These are phyloP conservation scores for Salix brachista DNA, from an alignment of 345 rosid species.

Conservation along the genomic window DNA sequence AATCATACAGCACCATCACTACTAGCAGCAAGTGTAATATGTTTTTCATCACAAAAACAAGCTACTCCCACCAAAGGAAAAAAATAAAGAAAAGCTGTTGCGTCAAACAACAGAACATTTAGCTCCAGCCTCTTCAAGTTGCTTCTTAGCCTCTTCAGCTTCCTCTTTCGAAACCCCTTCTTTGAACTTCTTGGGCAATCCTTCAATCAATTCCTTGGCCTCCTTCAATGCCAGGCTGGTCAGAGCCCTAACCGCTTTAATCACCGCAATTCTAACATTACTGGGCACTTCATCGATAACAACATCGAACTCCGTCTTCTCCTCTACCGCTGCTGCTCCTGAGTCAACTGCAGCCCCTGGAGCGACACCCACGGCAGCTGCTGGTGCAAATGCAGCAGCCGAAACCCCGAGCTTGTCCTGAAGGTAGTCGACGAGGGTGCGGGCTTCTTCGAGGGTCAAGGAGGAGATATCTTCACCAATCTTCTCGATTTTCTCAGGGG, in stretches of 20 bases:
- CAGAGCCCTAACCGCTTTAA: slow-evolving; percentile 70
- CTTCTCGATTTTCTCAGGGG: slow-evolving; percentile 69
- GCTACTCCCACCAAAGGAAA: no score
- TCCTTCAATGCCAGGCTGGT: slow-evolving; percentile 84
- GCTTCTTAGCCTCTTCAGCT: slow-evolving; percentile 84
- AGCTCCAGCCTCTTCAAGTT: slow-evolving; percentile 86
- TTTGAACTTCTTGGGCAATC: slow-evolving; percentile 83
- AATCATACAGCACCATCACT: background rate
- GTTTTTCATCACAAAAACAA: no score
- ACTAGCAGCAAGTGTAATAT: background rate
- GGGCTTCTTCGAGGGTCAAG: slow-evolving; percentile 74
- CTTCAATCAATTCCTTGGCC: slow-evolving; percentile 81
- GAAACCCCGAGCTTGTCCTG: slow-evolving; percentile 84
- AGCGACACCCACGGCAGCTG: slow-evolving; percentile 38
- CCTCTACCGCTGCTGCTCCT: slow-evolving; percentile 43
- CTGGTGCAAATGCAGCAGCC: slow-evolving; percentile 66
- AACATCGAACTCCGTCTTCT: slow-evolving; percentile 82
- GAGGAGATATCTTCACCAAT: slow-evolving; percentile 59
- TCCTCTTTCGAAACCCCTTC: slow-evolving; percentile 73
- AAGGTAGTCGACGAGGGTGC: slow-evolving; percentile 67
- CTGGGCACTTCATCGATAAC: slow-evolving; percentile 73
- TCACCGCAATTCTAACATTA: slow-evolving; percentile 67
- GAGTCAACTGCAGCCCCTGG: slow-evolving; percentile 32
- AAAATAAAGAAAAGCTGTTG: background rate
- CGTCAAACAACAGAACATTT: slow-evolving; percentile 49